Evolutionary conservation across 2,329 filamentous ascomycete species (phyloP).

Genomic region (Colletotrichum chlorophyti): DNA sequence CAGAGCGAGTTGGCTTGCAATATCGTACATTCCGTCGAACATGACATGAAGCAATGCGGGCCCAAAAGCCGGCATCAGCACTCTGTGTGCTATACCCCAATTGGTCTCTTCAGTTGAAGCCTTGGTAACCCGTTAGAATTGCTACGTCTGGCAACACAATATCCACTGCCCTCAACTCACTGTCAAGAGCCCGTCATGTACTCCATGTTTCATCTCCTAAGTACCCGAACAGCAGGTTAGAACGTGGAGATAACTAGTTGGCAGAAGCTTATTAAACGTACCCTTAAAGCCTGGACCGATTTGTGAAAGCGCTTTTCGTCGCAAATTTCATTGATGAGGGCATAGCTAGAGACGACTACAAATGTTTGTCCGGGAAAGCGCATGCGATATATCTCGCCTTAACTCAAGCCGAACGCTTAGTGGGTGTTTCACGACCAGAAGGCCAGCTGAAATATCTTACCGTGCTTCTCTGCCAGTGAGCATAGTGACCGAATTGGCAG

Average conservation of each 20-base stretch:
- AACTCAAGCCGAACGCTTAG: too few relatives aligned
- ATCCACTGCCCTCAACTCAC: not conserved
- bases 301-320: slow-evolving; percentile 72
- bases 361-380: slow-evolving; percentile 52
- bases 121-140: not conserved
- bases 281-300: slow-evolving; percentile 52
- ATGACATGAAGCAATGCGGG: slow-evolving; percentile 69
- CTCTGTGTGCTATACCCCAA: slow-evolving; percentile 62
- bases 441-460: too few relatives aligned
- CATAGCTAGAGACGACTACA: slow-evolving; percentile 59
- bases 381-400: slow-evolving; percentile 67
- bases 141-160: not conserved
- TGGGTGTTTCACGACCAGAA: too few relatives aligned
- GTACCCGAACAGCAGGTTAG: too few relatives aligned
- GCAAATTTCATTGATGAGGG: slow-evolving; percentile 67
- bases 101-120: slow-evolving; percentile 12
- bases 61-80: slow-evolving; percentile 73
- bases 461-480: too few relatives aligned
- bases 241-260: too few relatives aligned
- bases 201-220: slow-evolving; percentile 65
- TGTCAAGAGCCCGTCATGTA: slow-evolving; percentile 43
- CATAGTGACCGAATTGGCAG: too few relatives aligned
- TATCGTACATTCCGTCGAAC: slow-evolving; percentile 60
- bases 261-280: not conserved
- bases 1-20: slow-evolving; percentile 56